These are phyloP conservation scores for Trichosporon asahii DNA, from an alignment of 1,284 basidiomycete species.

Conservation along the genomic window DNA sequence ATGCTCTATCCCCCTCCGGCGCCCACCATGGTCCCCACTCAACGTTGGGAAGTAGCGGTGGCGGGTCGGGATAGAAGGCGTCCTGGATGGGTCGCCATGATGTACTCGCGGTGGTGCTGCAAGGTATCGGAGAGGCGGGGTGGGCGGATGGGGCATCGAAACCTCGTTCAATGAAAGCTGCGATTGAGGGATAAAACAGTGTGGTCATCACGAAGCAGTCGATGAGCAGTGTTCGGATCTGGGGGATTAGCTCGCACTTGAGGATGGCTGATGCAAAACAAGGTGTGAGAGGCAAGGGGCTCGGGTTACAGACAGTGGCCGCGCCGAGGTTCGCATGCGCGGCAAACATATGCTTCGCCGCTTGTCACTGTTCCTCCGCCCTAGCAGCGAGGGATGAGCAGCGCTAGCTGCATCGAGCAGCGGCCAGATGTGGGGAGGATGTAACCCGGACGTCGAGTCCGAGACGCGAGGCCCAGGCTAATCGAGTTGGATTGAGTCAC, in stretches of 20 bases:
- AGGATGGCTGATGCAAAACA: not conserved
- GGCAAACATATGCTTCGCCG: not conserved
- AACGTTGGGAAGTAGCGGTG: conserved; percentile 42
- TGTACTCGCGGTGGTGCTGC: conserved; percentile 35
- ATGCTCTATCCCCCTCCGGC: conserved; percentile 18
- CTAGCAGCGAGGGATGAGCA: not conserved
- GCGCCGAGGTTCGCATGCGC: not conserved
- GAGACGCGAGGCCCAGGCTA: not conserved
- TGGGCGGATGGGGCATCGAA: conserved; percentile 27
- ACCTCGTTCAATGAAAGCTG: conserved; percentile 65
- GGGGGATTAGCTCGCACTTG: conserved; percentile 54
- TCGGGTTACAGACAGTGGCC: not conserved
- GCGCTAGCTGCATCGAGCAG: not conserved
- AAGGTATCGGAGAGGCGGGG: conserved; percentile 45
- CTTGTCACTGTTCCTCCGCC: not conserved
- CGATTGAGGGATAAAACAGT: conserved; percentile 86
- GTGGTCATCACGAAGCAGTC: conserved; percentile 93
- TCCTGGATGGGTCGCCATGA: conserved; percentile 35
- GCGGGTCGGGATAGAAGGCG: conserved; percentile 35
- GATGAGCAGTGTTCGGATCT: conserved; percentile 88
- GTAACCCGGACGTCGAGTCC: not conserved
- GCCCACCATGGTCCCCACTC: conserved; percentile 45
- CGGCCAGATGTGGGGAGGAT: not conserved
- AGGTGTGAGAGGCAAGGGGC: not conserved
- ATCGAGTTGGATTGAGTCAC: not conserved